Conservation (phyloP, 1,139 yeast genomes). For the Suhomyces atakaporum region DNA sequence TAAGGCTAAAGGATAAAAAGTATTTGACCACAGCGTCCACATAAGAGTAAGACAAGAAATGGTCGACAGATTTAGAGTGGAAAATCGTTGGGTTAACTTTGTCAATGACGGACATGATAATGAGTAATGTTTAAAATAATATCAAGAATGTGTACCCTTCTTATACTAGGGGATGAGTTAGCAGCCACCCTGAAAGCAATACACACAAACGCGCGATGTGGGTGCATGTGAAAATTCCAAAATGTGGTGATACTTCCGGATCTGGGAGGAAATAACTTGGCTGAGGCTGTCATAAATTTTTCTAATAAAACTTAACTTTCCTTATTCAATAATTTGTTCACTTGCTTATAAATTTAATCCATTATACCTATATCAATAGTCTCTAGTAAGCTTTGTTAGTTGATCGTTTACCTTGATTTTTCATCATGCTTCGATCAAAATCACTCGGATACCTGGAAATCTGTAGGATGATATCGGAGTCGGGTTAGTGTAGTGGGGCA, state of each 20-base stretch:
- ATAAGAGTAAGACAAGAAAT: conserved; percentile 35
- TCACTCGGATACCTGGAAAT: neutral
- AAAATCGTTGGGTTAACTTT: conserved; percentile 18
- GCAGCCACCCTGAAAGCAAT: conserved; percentile 12
- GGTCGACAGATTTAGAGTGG: conserved; percentile 38
- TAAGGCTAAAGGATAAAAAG: conserved; percentile 29
- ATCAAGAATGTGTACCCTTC: neutral
- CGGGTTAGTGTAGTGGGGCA: neutral
- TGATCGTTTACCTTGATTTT: neutral
- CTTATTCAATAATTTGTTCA: too few relatives aligned
- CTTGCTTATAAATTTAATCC: too few relatives aligned
- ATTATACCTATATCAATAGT: too few relatives aligned
- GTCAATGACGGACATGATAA: conserved; percentile 9
- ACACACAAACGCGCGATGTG: conserved; percentile 10
- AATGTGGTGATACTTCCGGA: conserved; percentile 1
- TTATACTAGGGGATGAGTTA: conserved; percentile 11
- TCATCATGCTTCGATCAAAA: too few relatives aligned
- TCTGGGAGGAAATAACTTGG: neutral
- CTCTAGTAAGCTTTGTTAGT: too few relatives aligned
- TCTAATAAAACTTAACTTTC: too few relatives aligned
- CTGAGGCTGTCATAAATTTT: neutral
- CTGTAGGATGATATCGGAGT: neutral
- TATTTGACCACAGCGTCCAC: conserved; percentile 26
- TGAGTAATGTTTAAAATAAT: neutral
- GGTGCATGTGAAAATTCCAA: conserved; percentile 13